phyloP scores from a whole-genome alignment of 768 basidiomycete genomes.

The Solioccasus polychromus region DNA sequence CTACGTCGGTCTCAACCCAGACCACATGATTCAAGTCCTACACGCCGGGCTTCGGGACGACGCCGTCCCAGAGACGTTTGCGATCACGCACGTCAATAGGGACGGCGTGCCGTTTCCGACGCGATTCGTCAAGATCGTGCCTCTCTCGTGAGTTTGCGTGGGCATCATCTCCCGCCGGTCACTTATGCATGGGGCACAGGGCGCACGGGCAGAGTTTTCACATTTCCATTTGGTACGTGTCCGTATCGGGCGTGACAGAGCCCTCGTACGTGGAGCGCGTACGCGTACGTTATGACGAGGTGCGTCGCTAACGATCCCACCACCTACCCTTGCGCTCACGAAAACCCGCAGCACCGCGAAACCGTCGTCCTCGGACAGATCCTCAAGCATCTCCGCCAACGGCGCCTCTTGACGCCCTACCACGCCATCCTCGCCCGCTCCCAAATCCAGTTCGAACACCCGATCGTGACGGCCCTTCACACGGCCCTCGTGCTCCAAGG shows the following conservation, averaged over 20 bases:
- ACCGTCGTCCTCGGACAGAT: slow-evolving; percentile 56
- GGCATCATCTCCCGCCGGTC: not conserved
- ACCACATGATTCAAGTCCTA: slow-evolving; percentile 68
- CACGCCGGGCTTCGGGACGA: slow-evolving; percentile 67
- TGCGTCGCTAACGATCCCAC: slow-evolving; percentile 30
- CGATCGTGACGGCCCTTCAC: slow-evolving; percentile 64
- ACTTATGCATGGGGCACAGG: slow-evolving; percentile 32
- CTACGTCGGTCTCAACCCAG: slow-evolving; percentile 59
- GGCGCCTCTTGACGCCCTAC: slow-evolving; percentile 66
- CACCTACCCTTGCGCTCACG: too few relatives aligned
- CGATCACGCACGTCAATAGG: slow-evolving; percentile 52
- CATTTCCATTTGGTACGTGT: slow-evolving; percentile 75
- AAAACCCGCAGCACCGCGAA: slow-evolving; percentile 67
- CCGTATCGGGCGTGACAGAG: slow-evolving; percentile 59
- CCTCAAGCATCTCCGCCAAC: slow-evolving; percentile 62
- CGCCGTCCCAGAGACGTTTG: slow-evolving; percentile 58
- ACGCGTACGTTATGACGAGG: slow-evolving; percentile 57
- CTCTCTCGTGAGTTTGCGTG: slow-evolving; percentile 55
- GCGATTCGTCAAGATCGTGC: slow-evolving; percentile 71
- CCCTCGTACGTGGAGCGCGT: slow-evolving; percentile 55
- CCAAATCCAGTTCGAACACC: slow-evolving; percentile 51
- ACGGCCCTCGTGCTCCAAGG: slow-evolving; percentile 63
- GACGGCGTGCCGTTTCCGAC: slow-evolving; percentile 60
- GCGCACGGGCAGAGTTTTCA: slow-evolving; percentile 73
- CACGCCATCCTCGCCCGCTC: slow-evolving; percentile 21